Percentiles rank a stretch among this genome's conserved stretches.
phyloP scores from a whole-genome alignment of 306 rosid species.

The Dicorynia guianensis region DNA sequence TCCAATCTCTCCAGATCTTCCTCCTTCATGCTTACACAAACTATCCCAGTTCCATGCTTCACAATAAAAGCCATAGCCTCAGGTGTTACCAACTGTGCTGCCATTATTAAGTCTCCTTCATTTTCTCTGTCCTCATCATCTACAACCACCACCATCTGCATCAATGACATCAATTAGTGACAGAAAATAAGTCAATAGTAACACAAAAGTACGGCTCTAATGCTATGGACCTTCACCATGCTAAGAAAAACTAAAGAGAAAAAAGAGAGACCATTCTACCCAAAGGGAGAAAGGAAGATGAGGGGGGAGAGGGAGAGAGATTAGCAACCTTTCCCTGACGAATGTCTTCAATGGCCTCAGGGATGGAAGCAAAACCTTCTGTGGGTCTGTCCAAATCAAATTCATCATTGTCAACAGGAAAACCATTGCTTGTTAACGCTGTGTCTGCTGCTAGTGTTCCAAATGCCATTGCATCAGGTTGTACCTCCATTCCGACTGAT shows the following conservation, averaged over 20 bases:
- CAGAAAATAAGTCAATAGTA: constrained; percentile 28
- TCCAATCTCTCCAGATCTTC: constrained; percentile 83
- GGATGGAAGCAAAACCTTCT: constrained; percentile 76
- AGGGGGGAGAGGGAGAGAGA: constrained; percentile 20
- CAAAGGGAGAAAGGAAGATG: constrained; percentile 1
- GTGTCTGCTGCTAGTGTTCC: constrained; percentile 53
- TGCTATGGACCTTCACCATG: constrained; percentile 19
- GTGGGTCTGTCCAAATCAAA: constrained; percentile 75
- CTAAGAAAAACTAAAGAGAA: background rate
- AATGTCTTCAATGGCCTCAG: constrained; percentile 83
- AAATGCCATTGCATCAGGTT: no score
- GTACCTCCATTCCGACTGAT: constrained; percentile 47
- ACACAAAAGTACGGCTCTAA: constrained; percentile 14
- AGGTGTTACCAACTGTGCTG: constrained; percentile 80
- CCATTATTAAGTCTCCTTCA: constrained; percentile 92
- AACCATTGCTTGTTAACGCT: constrained; percentile 45
- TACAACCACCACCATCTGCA: constrained; percentile 84
- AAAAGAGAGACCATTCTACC: background rate
- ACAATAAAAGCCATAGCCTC: constrained; percentile 97
- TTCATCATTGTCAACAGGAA: constrained; percentile 59
- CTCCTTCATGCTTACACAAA: constrained; percentile 83
- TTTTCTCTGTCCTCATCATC: constrained; percentile 94
- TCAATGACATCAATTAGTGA: constrained; percentile 31
- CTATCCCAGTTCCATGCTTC: constrained; percentile 87
- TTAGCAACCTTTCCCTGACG: constrained; percentile 77